These are phyloP conservation scores for Chrysopogon serrulatus DNA, from an alignment of 176 grass and related monocot genomes.

Conservation along the genomic window DNA sequence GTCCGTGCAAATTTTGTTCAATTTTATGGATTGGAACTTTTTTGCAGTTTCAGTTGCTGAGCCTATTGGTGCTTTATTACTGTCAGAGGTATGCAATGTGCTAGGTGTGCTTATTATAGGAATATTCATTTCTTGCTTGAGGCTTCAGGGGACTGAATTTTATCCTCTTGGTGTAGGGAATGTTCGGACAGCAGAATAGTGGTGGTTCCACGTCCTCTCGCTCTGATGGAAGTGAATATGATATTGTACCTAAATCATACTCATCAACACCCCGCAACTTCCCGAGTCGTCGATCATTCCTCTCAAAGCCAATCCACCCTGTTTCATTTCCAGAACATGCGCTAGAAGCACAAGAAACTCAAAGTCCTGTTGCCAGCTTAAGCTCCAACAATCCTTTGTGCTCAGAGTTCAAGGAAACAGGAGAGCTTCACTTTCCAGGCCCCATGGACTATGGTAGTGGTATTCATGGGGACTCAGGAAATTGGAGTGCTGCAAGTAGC, in stretches of 20 bases:
- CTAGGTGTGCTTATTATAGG: not conserved
- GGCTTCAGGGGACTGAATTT: conserved; percentile 7
- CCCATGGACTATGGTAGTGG: conserved; percentile 20
- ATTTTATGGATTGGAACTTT: conserved; percentile 1
- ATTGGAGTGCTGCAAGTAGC: conserved; percentile 56
- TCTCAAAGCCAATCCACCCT: conserved; percentile 69
- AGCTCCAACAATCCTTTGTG: conserved; percentile 16
- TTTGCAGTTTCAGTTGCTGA: conserved; percentile 43
- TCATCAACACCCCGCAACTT: conserved; percentile 46
- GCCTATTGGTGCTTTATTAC: conserved; percentile 35
- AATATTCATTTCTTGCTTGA: not conserved
- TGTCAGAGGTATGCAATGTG: conserved; percentile 57
- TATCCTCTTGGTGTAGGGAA: conserved; percentile 39
- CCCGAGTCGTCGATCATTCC: conserved; percentile 55
- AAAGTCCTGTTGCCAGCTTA: conserved; percentile 9
- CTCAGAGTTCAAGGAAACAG: conserved; percentile 25
- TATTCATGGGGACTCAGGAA: conserved; percentile 30
- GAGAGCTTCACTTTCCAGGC: conserved; percentile 28
- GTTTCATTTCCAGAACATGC: conserved; percentile 55
- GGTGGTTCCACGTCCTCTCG: conserved; percentile 58
- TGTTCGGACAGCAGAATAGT: conserved; percentile 48
- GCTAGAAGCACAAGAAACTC: conserved; percentile 24
- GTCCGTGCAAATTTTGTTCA: not conserved
- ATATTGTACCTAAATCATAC: conserved; percentile 50
- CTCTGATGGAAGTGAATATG: conserved; percentile 73